phyloP scores from a whole-genome alignment of 768 basidiomycete species.

The Pisolithus microcarpus region DNA sequence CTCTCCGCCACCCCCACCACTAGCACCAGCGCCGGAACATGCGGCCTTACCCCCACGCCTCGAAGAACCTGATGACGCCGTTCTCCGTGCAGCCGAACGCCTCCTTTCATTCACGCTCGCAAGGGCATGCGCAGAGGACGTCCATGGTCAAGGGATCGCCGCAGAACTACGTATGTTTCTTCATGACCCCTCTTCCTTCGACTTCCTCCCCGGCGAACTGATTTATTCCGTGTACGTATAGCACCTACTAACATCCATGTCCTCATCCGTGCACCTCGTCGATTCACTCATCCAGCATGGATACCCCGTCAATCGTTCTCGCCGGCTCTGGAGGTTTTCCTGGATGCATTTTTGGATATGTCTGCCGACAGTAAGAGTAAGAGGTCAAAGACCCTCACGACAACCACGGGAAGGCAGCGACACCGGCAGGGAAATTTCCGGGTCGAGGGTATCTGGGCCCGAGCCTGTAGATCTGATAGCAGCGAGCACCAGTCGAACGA shows the following conservation, averaged over 20 bases:
- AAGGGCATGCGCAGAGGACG: conserved; percentile 35
- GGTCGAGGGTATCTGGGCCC: conserved; percentile 39
- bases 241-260: conserved; percentile 44
- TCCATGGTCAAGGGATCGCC: conserved; percentile 30
- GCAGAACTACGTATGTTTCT: conserved; percentile 32
- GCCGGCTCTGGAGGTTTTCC: conserved; percentile 28
- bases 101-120: conserved; percentile 40
- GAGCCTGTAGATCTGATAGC: conserved; percentile 11
- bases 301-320: conserved; percentile 38
- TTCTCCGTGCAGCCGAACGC: conserved; percentile 29
- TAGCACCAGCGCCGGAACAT: background rate
- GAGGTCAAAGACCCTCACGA: conserved; percentile 11
- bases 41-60: conserved; percentile 3
- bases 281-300: conserved; percentile 43
- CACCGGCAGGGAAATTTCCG: conserved; percentile 22
- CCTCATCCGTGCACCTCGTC: conserved; percentile 40
- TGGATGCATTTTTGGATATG: conserved; percentile 30
- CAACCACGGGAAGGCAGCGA: conserved; percentile 6
- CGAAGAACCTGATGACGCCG: conserved; percentile 27
- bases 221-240: conserved; percentile 9
- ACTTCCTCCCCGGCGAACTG: background rate
- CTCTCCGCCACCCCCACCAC: conserved; percentile 8
- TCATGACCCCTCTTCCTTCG: background rate
- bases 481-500: background rate
- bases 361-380: conserved; percentile 11